A percentile compares a stretch with the other conserved stretches of the same genome.
Evolutionary conservation across 176 grass and related monocot genomes (phyloP).

Genomic region (Triticum monococcum): DNA sequence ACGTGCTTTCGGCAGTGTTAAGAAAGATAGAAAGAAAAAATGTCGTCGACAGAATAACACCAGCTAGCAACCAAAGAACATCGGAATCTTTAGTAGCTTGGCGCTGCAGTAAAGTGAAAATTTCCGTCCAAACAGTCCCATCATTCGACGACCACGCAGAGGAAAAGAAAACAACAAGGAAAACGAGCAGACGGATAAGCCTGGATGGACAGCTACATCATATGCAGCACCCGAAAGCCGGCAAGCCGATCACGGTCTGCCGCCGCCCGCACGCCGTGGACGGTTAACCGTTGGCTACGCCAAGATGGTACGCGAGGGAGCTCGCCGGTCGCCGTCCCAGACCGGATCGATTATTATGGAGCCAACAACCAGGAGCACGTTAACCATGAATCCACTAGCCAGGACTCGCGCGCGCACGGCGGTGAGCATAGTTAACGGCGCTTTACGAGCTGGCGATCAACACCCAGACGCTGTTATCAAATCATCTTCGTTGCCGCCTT

Average conservation of each 20-base stretch:
- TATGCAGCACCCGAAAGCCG: neutral
- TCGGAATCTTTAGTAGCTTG: neutral
- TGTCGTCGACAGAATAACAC: neutral
- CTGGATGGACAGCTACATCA: neutral
- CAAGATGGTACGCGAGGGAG: neutral
- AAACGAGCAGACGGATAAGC: neutral
- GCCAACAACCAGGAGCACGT: conserved; percentile 40
- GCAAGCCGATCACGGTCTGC: neutral
- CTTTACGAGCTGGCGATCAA: neutral
- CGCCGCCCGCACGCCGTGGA: neutral
- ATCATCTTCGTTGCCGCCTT: neutral
- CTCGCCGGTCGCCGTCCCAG: conserved; percentile 29
- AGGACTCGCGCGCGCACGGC: neutral
- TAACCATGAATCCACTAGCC: conserved; percentile 22
- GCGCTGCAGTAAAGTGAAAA: neutral
- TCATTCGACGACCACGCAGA: neutral
- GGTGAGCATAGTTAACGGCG: neutral
- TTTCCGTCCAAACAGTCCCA: neutral
- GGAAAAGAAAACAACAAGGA: neutral
- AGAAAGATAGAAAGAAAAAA: neutral
- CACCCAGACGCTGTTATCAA: neutral
- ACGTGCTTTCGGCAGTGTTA: conserved; percentile 3
- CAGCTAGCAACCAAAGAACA: neutral
- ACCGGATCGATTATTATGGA: neutral
- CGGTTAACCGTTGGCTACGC: conserved; percentile 16